Base-by-base conservation (phyloP, 768 basidiomycete species). In the Pleurotus sapidus region DNA sequence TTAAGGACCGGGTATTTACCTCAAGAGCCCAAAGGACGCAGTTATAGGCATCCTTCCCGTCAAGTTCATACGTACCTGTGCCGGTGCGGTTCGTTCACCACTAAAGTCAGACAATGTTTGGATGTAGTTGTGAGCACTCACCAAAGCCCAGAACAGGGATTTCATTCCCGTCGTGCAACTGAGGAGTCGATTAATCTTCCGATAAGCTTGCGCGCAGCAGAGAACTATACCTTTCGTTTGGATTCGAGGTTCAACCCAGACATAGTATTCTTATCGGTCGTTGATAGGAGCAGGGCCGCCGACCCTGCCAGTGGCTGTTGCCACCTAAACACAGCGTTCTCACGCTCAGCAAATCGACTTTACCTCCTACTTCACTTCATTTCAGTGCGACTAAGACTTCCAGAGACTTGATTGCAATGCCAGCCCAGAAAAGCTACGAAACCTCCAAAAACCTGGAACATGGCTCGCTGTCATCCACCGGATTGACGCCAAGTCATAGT, bases 131-230 rank as follows among this genome's bases (percentile, higher is more conserved):
- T 20, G 20, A 55, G 17, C 9, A 43, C 60, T 60, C 67, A 66
- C 80, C 85, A 40, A 85, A 77, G 8, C 85, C 84, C 47, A 84
- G 68, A 42, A 80, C 71, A 7, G 83, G 84, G 54, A 85, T 82
- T 53, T 73, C 67, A 49, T 74, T 69, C 7, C 84, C 82, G 63
- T 85, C 83, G 53, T 73, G 71, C 57, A 85, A 72, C 79, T 79
- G 60, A 5, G 24, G 11, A 9, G 34, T 20, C 24, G 17, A 20
- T 15, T 23, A 24, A 47, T 12, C 20, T 27, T 42, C 20, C 24
- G 25, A 5, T 40, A 46, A 30, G 38, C 37, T 5, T 18, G 12
- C 38, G 5, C 24, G 51, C 9, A 50, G 15, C n/a, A 27, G 17
- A 34, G 27, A 15, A 15, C 47, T 50, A 38, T 42, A 24, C 51